Percentiles rank a stretch among this genome's conserved stretches.
These are phyloP conservation scores for Cytospora leucostoma DNA, from an alignment of 2,329 filamentous ascomycete genomes.

Conservation along the genomic window DNA sequence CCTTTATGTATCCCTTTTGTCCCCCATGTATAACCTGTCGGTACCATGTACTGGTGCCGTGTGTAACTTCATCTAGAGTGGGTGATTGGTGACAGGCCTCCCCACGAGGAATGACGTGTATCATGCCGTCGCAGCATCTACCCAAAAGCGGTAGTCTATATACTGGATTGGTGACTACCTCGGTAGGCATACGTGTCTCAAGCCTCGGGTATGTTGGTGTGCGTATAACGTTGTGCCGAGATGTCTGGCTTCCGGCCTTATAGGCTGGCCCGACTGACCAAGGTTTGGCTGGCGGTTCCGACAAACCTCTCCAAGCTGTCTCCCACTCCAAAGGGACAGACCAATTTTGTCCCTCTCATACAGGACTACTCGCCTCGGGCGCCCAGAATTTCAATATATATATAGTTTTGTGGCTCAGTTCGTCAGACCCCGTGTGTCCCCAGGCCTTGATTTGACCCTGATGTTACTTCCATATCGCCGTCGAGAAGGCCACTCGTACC, in stretches of 20 bases:
- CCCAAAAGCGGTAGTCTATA: slow-evolving; percentile 5
- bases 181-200: neutral
- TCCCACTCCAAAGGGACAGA: neutral
- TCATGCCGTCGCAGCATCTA: slow-evolving; percentile 7
- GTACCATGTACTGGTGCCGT: neutral
- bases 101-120: slow-evolving; percentile 8
- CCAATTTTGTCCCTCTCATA: neutral
- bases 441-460: neutral
- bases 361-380: neutral
- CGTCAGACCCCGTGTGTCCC: neutral
- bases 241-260: slow-evolving; percentile 6
- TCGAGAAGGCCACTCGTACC: neutral
- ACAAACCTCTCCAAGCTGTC: neutral
- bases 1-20: neutral
- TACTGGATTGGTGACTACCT: slow-evolving; percentile 6
- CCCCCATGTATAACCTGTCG: neutral
- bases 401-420: neutral
- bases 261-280: neutral
- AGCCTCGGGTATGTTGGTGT: slow-evolving; percentile 17
- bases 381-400: neutral
- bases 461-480: neutral
- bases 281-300: neutral
- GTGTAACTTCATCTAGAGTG: neutral
- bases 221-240: neutral
- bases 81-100: neutral